Percentiles rank a stretch among this genome's conserved stretches.
phyloP scores from a whole-genome alignment of 257 asterid genomes.

The Fraxinus anomala region DNA sequence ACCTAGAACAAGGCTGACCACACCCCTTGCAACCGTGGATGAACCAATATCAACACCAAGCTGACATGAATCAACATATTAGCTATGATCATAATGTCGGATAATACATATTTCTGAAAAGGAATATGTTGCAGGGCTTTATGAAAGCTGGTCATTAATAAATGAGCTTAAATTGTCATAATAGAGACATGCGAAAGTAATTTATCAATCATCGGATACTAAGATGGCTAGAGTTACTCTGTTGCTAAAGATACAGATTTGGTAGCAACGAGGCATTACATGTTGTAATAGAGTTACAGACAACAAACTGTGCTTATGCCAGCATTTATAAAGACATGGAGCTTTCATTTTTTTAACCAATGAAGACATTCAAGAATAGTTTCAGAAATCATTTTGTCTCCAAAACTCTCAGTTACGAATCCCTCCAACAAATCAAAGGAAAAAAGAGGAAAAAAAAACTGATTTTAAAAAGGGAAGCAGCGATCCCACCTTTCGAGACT shows the following conservation, averaged over 20 bases:
- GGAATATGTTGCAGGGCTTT: background rate
- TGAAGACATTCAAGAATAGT: background rate
- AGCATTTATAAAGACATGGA: background rate
- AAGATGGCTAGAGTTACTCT: background rate
- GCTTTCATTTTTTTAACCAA: too few relatives aligned
- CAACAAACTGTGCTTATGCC: background rate
- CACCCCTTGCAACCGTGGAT: slow-evolving; percentile 91
- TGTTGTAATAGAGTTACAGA: too few relatives aligned
- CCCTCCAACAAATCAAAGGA: background rate
- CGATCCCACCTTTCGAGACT: background rate
- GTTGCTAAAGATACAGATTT: too few relatives aligned
- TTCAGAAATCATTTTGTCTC: background rate
- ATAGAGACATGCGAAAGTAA: slow-evolving; percentile 11
- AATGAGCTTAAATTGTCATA: slow-evolving; percentile 4
- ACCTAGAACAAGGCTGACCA: slow-evolving; percentile 83
- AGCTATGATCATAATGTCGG: background rate
- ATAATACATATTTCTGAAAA: background rate
- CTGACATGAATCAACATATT: slow-evolving; percentile 35
- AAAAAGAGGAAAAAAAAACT: too few relatives aligned
- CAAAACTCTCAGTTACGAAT: background rate
- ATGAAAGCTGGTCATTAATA: background rate
- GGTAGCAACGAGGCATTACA: too few relatives aligned
- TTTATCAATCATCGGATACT: slow-evolving; percentile 1
- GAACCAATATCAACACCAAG: slow-evolving; percentile 83
- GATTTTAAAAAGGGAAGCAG: background rate